Base-by-base conservation (phyloP, 371 early-diverging fungal species). In the Rhizopus microsporus region DNA sequence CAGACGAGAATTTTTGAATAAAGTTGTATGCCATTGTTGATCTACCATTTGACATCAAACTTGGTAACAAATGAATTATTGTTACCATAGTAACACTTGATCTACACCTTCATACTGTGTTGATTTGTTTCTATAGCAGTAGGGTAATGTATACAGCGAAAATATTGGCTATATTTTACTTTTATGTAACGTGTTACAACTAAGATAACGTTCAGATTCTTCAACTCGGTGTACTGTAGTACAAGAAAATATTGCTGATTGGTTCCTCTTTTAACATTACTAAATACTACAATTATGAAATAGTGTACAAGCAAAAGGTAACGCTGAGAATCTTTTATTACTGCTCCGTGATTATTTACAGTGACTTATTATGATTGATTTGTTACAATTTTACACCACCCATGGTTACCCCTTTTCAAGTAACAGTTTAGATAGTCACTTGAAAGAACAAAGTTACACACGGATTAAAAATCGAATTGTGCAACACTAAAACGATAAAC, bases 181-280 rank as follows among this genome's bases (percentile, higher is more conserved):
- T 23, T 23, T 1, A 23, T 23, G 23, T 23, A 23, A 23, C 23
- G 23, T 23, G 42, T 42, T 42, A 42, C 42, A 42, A 4, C 15
- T 13, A 6, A 42, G 42, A 42, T 42, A 42, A 42, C 42, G 15
- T 42, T 42, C 42, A 42, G 42, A 42, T 42, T 42, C 15, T 42
- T 42, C 15, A 23, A 23, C 15, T 42, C 15, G 42, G 42, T 42
- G 15, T 15, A 42, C 42, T 42, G 42, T 42, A n/a, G 42, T 42
- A 42, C 42, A 42, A n/a, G 42, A 42, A 15, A 1, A n/a, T 13
- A 42, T 8, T 6, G 2, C 10, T 15, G 15, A 42, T 13, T 37
- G 38, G 38, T 37, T 37, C 13, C 13, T 7, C 10, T 37, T 37
- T 37, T 23, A 23, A 23, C 23, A 23, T 13, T 13, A 3, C 38